A percentile compares a stretch with the other conserved stretches of the same genome.
Conservation (phyloP, 768 basidiomycete genomes). For the Auriscalpium vulgare region DNA sequence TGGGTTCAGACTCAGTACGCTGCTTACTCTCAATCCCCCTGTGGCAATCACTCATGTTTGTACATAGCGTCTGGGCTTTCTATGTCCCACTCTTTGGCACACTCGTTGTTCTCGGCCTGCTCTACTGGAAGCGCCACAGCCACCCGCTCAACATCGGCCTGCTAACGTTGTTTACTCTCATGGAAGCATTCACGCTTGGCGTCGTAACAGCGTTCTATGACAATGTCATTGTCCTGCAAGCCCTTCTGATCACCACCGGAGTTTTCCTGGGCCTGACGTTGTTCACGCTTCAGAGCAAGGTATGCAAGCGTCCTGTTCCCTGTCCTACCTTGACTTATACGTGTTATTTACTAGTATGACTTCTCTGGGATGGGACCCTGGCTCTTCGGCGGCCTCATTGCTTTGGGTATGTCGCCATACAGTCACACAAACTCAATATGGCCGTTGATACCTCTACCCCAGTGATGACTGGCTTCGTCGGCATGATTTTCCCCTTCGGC, state of each 20-base stretch:
- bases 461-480: slow-evolving; percentile 80
- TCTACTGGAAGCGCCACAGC: slow-evolving; percentile 91
- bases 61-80: slow-evolving; percentile 63
- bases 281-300: slow-evolving; percentile 93
- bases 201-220: slow-evolving; percentile 72
- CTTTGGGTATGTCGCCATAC: slow-evolving; percentile 45
- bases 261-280: slow-evolving; percentile 91
- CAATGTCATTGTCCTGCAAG: slow-evolving; percentile 72
- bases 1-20: slow-evolving; percentile 73
- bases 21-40: background rate
- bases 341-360: slow-evolving; percentile 58
- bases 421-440: background rate
- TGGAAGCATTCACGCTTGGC: slow-evolving; percentile 92
- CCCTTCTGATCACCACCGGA: slow-evolving; percentile 84
- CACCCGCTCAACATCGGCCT: slow-evolving; percentile 84
- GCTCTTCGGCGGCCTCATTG: slow-evolving; percentile 79
- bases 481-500: slow-evolving; percentile 81
- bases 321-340: background rate
- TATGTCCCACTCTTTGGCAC: slow-evolving; percentile 75
- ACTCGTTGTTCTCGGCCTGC: slow-evolving; percentile 66
- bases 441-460: background rate
- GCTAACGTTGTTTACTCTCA: slow-evolving; percentile 77
- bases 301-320: slow-evolving; percentile 20
- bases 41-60: too few species aligned
- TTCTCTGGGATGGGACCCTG: slow-evolving; percentile 90